These are phyloP conservation scores for Neoarthrinium moseri DNA, from an alignment of 2,329 filamentous ascomycete species.

Conservation along the genomic window DNA sequence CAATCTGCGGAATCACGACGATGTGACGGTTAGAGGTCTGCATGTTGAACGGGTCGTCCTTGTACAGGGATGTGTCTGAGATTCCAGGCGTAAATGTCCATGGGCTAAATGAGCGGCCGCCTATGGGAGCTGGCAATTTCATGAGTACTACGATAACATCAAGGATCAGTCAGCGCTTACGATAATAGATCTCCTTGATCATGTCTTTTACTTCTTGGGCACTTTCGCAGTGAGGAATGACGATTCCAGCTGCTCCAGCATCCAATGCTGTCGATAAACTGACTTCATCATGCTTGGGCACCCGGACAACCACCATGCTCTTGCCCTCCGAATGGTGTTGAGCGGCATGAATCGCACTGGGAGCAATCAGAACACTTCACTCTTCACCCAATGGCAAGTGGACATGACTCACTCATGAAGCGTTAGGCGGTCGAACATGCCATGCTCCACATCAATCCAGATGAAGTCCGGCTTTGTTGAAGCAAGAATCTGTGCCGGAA, in stretches of 20 bases:
- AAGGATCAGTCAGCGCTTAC: constrained; percentile 9
- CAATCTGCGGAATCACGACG: constrained; percentile 19
- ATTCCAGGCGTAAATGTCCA: constrained; percentile 20
- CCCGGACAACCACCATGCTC: constrained; percentile 17
- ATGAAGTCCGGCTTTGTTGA: constrained; percentile 17
- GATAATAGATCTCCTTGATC: constrained; percentile 18
- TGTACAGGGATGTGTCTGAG: constrained; percentile 18
- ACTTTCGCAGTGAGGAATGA: constrained; percentile 19
- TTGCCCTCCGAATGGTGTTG: constrained; percentile 22
- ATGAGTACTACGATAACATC: too few relatives aligned
- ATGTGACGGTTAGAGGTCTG: constrained; percentile 19
- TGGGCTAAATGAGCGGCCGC: constrained; percentile 15
- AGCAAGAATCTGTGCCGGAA: constrained; percentile 11
- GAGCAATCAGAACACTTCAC: neutral
- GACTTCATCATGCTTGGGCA: constrained; percentile 18
- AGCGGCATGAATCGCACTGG: constrained; percentile 17
- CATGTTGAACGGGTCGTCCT: constrained; percentile 20
- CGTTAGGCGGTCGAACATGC: constrained; percentile 10
- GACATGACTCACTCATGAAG: constrained; percentile 13
- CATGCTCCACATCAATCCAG: constrained; percentile 19
- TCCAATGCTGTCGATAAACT: constrained; percentile 18
- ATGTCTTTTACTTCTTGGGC: constrained; percentile 18
- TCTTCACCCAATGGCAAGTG: too few relatives aligned
- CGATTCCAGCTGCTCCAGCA: constrained; percentile 18
- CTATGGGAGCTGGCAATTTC: constrained; percentile 13